Evolutionary conservation across 495 filamentous ascomycete species (phyloP).

Genomic region (Podospora appendiculata): DNA sequence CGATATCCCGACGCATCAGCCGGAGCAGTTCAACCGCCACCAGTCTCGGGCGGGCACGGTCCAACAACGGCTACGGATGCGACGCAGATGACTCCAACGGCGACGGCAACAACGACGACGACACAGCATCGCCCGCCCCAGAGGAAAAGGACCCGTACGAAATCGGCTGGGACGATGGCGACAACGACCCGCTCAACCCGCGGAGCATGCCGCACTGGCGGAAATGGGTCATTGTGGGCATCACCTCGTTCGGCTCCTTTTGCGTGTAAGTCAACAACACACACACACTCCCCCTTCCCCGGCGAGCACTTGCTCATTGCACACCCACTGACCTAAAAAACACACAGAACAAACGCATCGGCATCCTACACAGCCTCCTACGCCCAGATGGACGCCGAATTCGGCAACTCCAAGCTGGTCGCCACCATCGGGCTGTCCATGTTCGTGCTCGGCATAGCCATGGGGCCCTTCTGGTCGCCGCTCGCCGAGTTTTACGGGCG

Average conservation of each 20-base stretch:
- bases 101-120: conserved; percentile 13
- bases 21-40: background rate
- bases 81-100: conserved; percentile 35
- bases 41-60: conserved; percentile 33
- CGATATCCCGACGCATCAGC: background rate
- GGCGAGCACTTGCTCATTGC: background rate
- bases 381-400: conserved; percentile 70
- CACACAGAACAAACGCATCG: conserved; percentile 69
- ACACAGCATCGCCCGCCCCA: background rate
- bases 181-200: conserved; percentile 66
- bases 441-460: conserved; percentile 68
- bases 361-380: conserved; percentile 89
- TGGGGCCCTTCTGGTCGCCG: conserved; percentile 62
- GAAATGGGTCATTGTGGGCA: conserved; percentile 72
- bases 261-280: conserved; percentile 88
- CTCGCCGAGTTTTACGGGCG: conserved; percentile 81
- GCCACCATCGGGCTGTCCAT: conserved; percentile 74
- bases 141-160: conserved; percentile 45
- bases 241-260: conserved; percentile 63
- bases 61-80: conserved; percentile 56
- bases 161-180: conserved; percentile 63
- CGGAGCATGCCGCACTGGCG: conserved; percentile 55
- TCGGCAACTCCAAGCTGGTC: conserved; percentile 57
- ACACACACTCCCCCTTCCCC: background rate
- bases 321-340: background rate